Conservation (phyloP, 2,329 filamentous ascomycete species). For the Cladosporium sp. region DNA sequence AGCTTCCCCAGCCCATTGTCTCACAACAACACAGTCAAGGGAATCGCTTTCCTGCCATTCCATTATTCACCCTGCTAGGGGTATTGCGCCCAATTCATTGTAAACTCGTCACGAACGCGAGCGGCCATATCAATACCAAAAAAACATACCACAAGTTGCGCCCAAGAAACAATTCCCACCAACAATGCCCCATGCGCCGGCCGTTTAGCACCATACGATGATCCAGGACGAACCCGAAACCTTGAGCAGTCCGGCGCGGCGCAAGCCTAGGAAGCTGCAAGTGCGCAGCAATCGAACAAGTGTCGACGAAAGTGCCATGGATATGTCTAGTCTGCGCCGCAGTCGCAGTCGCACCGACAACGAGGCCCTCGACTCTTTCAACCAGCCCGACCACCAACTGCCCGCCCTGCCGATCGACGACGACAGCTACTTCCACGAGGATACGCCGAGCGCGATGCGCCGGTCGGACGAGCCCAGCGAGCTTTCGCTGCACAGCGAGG, state of each 20-base stretch:
- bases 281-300: constrained; percentile 23
- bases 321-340: constrained; percentile 13
- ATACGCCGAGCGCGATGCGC: constrained; percentile 21
- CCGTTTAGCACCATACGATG: constrained; percentile 9
- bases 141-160: background rate
- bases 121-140: background rate
- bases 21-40: constrained; percentile 14
- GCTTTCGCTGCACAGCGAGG: constrained; percentile 40
- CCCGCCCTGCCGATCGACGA: constrained; percentile 45
- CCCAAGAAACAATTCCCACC: background rate
- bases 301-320: constrained; percentile 24
- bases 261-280: constrained; percentile 28
- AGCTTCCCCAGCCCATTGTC: constrained; percentile 11
- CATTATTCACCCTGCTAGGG: background rate
- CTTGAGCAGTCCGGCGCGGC: constrained; percentile 21
- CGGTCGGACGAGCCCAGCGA: constrained; percentile 33
- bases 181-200: constrained; percentile 9
- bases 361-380: constrained; percentile 20
- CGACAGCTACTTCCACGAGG: constrained; percentile 42
- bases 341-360: constrained; percentile 3
- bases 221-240: constrained; percentile 12
- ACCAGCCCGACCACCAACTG: constrained; percentile 36
- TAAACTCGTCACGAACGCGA: background rate
- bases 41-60: constrained; percentile 3
- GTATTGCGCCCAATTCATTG: background rate